Evolutionary conservation across 1,284 basidiomycete species (phyloP).

Genomic region (Cutaneotrichosporon arboriforme): DNA sequence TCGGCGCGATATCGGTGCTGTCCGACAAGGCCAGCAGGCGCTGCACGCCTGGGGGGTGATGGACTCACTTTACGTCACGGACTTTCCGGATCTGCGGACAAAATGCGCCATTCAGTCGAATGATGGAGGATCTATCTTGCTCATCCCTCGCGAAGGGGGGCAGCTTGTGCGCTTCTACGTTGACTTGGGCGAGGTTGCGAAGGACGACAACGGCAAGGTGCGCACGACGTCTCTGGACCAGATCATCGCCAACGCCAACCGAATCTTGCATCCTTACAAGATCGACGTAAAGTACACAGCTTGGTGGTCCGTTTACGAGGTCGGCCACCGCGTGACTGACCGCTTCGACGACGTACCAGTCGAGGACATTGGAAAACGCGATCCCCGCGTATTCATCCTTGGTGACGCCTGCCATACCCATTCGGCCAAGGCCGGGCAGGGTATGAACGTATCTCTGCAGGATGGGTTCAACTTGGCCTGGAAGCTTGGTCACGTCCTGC

Average conservation of each 20-base stretch:
- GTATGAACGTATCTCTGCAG: constrained; percentile 37
- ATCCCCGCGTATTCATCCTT: constrained; percentile 28
- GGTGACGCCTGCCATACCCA: constrained; percentile 40
- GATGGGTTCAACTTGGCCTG: constrained; percentile 48
- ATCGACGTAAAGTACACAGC: constrained; percentile 50
- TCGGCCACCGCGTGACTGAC: constrained; percentile 51
- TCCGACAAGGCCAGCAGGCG: constrained; percentile 36
- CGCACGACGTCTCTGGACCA: constrained; percentile 51
- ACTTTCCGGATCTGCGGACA: constrained; percentile 24
- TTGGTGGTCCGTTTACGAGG: constrained; percentile 39
- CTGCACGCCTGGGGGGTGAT: constrained; percentile 41
- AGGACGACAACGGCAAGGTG: constrained; percentile 11
- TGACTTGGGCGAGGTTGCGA: constrained; percentile 12
- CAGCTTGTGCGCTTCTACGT: constrained; percentile 25
- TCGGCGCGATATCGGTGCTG: constrained; percentile 24
- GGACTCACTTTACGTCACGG: constrained; percentile 24
- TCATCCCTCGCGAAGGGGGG: constrained; percentile 34
- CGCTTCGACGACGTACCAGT: constrained; percentile 11
- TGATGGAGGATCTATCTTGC: constrained; percentile 31
- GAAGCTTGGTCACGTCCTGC: constrained; percentile 50
- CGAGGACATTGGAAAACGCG: constrained; percentile 2
- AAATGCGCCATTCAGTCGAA: constrained; percentile 34
- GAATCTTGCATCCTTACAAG: constrained; percentile 62
- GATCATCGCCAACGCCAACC: constrained; percentile 59
- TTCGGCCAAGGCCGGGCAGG: constrained; percentile 38